These are phyloP conservation scores for Didymella keratinophila DNA, from an alignment of 2,329 filamentous ascomycete species.

Conservation along the genomic window DNA sequence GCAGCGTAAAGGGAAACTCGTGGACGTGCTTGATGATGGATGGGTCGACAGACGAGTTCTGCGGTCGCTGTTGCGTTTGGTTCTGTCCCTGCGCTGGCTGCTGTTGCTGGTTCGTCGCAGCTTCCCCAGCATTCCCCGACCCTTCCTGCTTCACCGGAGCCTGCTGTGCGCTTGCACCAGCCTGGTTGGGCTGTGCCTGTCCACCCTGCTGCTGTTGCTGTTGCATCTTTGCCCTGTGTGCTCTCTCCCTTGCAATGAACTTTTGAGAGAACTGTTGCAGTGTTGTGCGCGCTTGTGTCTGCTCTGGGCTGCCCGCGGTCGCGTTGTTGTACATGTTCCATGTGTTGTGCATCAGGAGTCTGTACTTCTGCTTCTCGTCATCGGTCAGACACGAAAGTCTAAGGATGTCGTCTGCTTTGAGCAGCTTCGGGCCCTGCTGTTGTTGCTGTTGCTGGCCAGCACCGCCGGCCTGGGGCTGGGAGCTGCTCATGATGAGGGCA, in stretches of 20 bases:
- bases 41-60: slow-evolving; percentile 33
- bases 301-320: slow-evolving; percentile 58
- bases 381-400: slow-evolving; percentile 56
- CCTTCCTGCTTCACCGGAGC: slow-evolving; percentile 35
- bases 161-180: slow-evolving; percentile 35
- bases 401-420: slow-evolving; percentile 47
- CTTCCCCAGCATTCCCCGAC: slow-evolving; percentile 10
- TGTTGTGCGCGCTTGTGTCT: slow-evolving; percentile 59
- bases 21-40: slow-evolving; percentile 50
- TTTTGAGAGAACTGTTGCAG: slow-evolving; percentile 60
- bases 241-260: slow-evolving; percentile 58
- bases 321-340: slow-evolving; percentile 62
- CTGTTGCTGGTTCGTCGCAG: slow-evolving; percentile 18
- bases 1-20: slow-evolving; percentile 45
- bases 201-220: slow-evolving; percentile 33
- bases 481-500: slow-evolving; percentile 43
- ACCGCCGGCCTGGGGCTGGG: slow-evolving; percentile 42
- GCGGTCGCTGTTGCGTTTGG: slow-evolving; percentile 23
- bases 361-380: slow-evolving; percentile 64
- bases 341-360: slow-evolving; percentile 60
- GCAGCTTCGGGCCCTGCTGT: slow-evolving; percentile 31
- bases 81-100: slow-evolving; percentile 20
- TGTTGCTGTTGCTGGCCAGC: slow-evolving; percentile 20
- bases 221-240: slow-evolving; percentile 50
- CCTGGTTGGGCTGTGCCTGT: slow-evolving; percentile 35